Conservation (phyloP, 2,329 filamentous ascomycete genomes). For the Fusarium denticulatum region DNA sequence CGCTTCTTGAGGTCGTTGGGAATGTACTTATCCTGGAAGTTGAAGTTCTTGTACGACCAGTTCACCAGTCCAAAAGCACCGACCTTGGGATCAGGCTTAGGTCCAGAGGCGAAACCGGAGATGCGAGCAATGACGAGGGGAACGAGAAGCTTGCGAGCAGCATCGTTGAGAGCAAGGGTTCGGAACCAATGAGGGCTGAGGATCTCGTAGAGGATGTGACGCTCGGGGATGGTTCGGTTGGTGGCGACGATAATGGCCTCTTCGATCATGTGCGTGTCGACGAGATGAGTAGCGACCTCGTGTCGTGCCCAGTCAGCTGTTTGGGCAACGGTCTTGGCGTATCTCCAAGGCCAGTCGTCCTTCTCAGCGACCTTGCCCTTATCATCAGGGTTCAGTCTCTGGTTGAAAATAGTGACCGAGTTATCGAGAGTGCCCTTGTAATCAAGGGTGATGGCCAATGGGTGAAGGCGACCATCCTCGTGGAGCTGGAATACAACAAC, state of each 20-base stretch:
- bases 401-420: conserved; percentile 29
- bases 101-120: conserved; percentile 4
- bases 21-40: conserved; percentile 32
- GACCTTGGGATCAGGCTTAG: background rate
- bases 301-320: conserved; percentile 33
- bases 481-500: conserved; percentile 29
- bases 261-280: conserved; percentile 31
- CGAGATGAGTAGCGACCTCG: conserved; percentile 25
- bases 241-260: conserved; percentile 34
- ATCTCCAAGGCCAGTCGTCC: conserved; percentile 32
- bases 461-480: conserved; percentile 24
- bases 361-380: conserved; percentile 9
- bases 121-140: conserved; percentile 18
- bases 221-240: conserved; percentile 21
- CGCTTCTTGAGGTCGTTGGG: conserved; percentile 37
- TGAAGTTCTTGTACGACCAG: conserved; percentile 29
- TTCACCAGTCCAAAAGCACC: background rate
- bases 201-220: conserved; percentile 19
- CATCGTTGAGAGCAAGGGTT: conserved; percentile 20
- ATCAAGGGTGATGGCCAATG: conserved; percentile 26
- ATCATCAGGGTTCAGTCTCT: conserved; percentile 15
- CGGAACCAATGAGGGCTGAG: conserved; percentile 31
- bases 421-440: conserved; percentile 15
- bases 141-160: conserved; percentile 8
- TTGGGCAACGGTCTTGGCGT: conserved; percentile 31